Evolutionary conservation across 179 eudicot species (phyloP), one percentile per base, ranked within the genome.

Genomic region (Beta macrorhiza): DNA sequence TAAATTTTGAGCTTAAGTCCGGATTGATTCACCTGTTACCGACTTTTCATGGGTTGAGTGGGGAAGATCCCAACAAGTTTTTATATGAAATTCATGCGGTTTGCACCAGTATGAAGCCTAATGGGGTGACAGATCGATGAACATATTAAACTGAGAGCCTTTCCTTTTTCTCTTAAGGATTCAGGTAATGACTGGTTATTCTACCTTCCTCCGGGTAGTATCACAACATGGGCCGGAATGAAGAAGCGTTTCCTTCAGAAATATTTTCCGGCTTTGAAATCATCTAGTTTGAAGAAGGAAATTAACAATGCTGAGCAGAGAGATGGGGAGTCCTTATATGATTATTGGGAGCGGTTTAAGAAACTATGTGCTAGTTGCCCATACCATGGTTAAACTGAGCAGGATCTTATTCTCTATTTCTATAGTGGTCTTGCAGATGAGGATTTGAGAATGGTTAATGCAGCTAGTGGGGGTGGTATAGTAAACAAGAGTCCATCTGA

Each of bases 91-190:
- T 37, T 37, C 42, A 25, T 29, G 32, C 25, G 70, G 13, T 65
- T 0, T 20, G 20, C 74, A 1, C 55, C 13, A 14, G 20, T 9
- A 20, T 25, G 4, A 25, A 29, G 37, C 42, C 42, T 37, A 37
- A 37, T 37, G 4, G 3, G 44, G 70, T 65, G 42, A 29, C 13
- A 10, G 42, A 25, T 25, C 25, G 25, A 49, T 29, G 76, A 72
- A 6, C 76, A 72, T 2, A 51, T 52, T 4, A 17, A 19, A 25
- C 22, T 72, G 42, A 49, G 76, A 56, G 82, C 77, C 0, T 79
- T 79, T 61, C 56, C 77, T 5, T 72, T 80, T 15, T 56, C 78
- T 2, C 65, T 72, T 2, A 22, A 58, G 10, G 78, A 72, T 74
- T 3, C 53, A 1, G 69, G 78, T 1, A 80, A 80, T 1, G 78